Percentiles rank a stretch among this genome's conserved stretches.
These are phyloP conservation scores for Verticillium klebahnii DNA, from an alignment of 2,329 filamentous ascomycete genomes.

Conservation along the genomic window DNA sequence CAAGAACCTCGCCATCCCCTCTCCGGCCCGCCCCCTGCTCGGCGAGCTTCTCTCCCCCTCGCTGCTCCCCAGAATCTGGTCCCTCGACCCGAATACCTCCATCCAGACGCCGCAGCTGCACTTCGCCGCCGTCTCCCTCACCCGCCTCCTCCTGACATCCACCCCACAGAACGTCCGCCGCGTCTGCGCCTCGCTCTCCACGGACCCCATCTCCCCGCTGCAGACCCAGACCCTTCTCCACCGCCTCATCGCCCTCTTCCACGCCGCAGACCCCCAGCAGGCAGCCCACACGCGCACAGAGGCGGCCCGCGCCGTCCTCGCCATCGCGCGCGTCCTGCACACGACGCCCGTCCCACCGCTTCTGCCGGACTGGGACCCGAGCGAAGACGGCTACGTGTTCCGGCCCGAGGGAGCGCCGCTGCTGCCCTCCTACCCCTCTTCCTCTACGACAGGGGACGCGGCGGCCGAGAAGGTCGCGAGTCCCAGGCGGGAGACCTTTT, in stretches of 20 bases:
- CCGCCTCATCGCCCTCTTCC: conserved; percentile 31
- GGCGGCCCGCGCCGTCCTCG: conserved; percentile 47
- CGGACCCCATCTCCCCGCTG: conserved; percentile 16
- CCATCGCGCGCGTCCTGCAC: conserved; percentile 52
- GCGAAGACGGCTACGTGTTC: conserved; percentile 19
- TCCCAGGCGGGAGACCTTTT: conserved; percentile 32
- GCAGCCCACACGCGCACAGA: conserved; percentile 51
- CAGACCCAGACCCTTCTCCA: conserved; percentile 23
- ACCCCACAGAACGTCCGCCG: conserved; percentile 46
- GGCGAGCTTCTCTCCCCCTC: conserved; percentile 36
- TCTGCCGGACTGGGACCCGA: conserved; percentile 26
- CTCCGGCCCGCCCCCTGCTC: conserved; percentile 47
- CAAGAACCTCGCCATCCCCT: conserved; percentile 59
- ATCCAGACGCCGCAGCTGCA: conserved; percentile 44
- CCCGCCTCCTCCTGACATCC: conserved; percentile 50
- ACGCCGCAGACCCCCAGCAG: conserved; percentile 30
- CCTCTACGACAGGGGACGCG: not conserved
- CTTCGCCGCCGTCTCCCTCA: conserved; percentile 54
- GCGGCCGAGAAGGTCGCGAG: conserved; percentile 11
- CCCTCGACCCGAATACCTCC: conserved; percentile 41
- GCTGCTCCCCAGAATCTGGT: conserved; percentile 50
- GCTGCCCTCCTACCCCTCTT: conserved; percentile 1
- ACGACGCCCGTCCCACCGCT: conserved; percentile 25
- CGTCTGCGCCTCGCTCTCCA: conserved; percentile 37
- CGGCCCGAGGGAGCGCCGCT: conserved; percentile 6